These are phyloP conservation scores for Bothriochloa decipiens DNA, from an alignment of 176 grass and related monocot genomes.

Conservation along the genomic window DNA sequence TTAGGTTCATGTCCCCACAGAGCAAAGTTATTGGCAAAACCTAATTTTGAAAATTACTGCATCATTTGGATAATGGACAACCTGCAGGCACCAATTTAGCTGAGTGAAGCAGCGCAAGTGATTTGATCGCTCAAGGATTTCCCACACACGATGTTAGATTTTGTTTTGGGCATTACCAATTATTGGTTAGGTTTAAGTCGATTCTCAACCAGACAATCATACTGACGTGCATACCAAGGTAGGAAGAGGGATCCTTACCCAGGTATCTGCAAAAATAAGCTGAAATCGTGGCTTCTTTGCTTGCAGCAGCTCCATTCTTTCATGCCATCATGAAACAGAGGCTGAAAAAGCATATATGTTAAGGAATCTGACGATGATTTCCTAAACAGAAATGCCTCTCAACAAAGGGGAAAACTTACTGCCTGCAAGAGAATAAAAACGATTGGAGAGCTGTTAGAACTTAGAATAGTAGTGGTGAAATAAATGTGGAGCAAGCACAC, in stretches of 20 bases:
- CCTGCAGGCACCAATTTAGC: not conserved
- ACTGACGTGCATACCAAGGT: not conserved
- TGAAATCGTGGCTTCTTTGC: conserved; percentile 99
- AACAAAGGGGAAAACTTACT: conserved; percentile 63
- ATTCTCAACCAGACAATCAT: not conserved
- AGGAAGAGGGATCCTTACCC: conserved; percentile 65
- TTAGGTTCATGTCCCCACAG: not conserved
- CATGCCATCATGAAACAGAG: conserved; percentile 92
- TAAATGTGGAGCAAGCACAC: not conserved
- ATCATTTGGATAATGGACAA: not conserved
- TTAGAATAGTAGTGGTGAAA: conserved; percentile 26
- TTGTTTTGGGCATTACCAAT: not conserved
- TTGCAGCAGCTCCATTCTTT: conserved; percentile 99
- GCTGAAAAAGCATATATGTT: conserved; percentile 61
- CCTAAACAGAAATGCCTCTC: conserved; percentile 34
- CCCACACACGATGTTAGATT: not conserved
- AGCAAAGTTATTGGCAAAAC: not conserved
- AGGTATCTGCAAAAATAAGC: conserved; percentile 96
- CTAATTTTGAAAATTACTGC: not conserved
- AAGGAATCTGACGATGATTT: conserved; percentile 36
- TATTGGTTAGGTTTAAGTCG: not conserved
- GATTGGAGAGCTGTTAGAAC: conserved; percentile 29
- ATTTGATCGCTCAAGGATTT: conserved; percentile 5
- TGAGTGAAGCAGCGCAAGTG: not conserved
- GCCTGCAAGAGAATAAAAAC: conserved; percentile 60